A percentile compares a stretch with the other conserved stretches of the same genome.
Conservation (phyloP, 129 eudicot genomes). For the Solidago caesia region DNA sequence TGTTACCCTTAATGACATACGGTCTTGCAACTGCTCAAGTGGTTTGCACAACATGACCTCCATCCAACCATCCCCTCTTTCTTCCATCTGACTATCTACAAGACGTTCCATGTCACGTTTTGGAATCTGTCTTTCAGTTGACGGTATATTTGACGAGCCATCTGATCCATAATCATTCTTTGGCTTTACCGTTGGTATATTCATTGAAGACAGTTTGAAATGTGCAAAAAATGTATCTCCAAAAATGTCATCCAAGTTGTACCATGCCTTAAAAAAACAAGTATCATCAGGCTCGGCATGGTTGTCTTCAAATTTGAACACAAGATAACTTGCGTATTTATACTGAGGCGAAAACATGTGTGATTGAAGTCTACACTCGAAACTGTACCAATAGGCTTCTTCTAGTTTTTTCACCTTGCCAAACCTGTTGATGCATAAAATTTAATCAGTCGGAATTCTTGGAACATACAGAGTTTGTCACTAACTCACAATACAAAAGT, state of each 20-base stretch:
- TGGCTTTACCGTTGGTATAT: too few species aligned
- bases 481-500: background rate
- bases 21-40: background rate
- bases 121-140: background rate
- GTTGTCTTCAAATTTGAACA: conserved; percentile 20
- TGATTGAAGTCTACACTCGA: background rate
- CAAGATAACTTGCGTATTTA: conserved; percentile 14
- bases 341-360: conserved; percentile 5
- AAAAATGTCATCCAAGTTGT: too few species aligned
- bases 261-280: too few species aligned
- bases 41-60: conserved; percentile 18
- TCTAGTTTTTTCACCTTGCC: background rate
- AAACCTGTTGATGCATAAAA: background rate
- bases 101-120: background rate
- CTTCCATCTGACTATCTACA: conserved; percentile 1
- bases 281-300: too few species aligned
- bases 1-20: background rate
- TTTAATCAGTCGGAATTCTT: background rate
- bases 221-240: too few species aligned
- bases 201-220: too few species aligned
- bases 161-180: too few species aligned
- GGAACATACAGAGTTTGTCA: background rate
- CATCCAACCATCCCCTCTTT: conserved; percentile 24
- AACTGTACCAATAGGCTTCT: background rate
- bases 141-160: too few species aligned